Base-by-base conservation (phyloP, 1,284 basidiomycete genomes). In the Cryptococcus sp. region DNA sequence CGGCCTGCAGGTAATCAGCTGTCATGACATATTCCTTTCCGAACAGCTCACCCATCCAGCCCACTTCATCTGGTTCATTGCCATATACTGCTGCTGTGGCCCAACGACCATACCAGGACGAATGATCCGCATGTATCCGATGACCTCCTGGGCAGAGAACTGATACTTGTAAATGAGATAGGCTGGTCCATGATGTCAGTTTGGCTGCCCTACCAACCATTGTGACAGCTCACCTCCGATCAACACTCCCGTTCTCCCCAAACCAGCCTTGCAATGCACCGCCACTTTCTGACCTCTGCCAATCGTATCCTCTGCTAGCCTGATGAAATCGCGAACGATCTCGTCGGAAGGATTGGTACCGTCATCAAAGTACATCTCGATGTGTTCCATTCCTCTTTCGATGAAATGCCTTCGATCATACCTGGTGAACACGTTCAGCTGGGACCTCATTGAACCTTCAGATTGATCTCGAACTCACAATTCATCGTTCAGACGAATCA, bases 141-240 rank as follows among this genome's bases (percentile, higher is more conserved):
- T 99, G 10, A 89, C 94, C 80, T 99, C 96, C 57, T 88, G 87
- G 0, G 95, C 94, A n/a, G 93, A 93, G 75, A 99, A 99, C n/a
- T 90, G 90, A 72, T 98, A 94, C 80, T 96, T 97, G 90, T 96
- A 99, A 66, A 97, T 91, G 57, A 99, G 84, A 82, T 98, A 99
- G 3, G 96, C 96, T 80, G 61, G 16, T 11, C 42, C 43, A 22
- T 13, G 16, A 47, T 17, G 55, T 76, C 70, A 69, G 65, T 48
- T 55, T 2, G 35, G 23, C 23, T 17, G 17, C 35, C 15, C 38
- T 5, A 5, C 27, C 15, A 11, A 17, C 3, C 38, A 47, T 17
- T 35, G 11, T 40, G 17, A 17, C 35, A 54, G 25, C 73, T 62
- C 39, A 80, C 79, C 79, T 50, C 93, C 93, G 62, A 99, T 95